Conservation (phyloP, 148 eudicot genomes). For the Rhododendron ferrugineum region DNA sequence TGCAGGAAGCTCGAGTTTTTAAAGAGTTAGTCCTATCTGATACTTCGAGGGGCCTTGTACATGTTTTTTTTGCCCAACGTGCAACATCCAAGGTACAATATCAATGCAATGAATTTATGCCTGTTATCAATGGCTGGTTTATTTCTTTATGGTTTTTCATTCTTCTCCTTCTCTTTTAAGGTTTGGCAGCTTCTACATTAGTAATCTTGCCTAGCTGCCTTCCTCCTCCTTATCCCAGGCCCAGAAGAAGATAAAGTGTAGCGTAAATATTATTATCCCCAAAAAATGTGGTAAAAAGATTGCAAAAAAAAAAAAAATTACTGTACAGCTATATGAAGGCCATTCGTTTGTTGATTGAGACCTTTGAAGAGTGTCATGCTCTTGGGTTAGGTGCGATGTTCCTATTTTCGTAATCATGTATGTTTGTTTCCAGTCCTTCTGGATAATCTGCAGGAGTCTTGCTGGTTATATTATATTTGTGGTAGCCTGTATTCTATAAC, state of each 20-base stretch:
- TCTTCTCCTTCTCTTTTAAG: neutral
- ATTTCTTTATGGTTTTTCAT: neutral
- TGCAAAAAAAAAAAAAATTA: neutral
- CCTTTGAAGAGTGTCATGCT: neutral
- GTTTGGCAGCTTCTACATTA: neutral
- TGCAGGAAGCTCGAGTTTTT: constrained; percentile 65
- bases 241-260: neutral
- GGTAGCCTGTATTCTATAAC: neutral
- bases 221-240: neutral
- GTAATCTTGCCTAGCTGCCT: neutral
- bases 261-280: too few relatives aligned
- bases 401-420: neutral
- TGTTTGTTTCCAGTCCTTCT: neutral
- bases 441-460: constrained; percentile 1
- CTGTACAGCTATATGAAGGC: neutral
- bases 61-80: constrained; percentile 78
- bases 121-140: neutral
- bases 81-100: constrained; percentile 74
- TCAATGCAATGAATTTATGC: neutral
- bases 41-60: constrained; percentile 79
- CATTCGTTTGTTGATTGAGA: neutral
- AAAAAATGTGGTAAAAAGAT: neutral
- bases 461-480: neutral
- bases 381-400: neutral
- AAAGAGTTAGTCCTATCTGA: constrained; percentile 55